phyloP scores from a whole-genome alignment of 371 early-diverging fungal genomes.

The Dichotomocladium elegans region DNA sequence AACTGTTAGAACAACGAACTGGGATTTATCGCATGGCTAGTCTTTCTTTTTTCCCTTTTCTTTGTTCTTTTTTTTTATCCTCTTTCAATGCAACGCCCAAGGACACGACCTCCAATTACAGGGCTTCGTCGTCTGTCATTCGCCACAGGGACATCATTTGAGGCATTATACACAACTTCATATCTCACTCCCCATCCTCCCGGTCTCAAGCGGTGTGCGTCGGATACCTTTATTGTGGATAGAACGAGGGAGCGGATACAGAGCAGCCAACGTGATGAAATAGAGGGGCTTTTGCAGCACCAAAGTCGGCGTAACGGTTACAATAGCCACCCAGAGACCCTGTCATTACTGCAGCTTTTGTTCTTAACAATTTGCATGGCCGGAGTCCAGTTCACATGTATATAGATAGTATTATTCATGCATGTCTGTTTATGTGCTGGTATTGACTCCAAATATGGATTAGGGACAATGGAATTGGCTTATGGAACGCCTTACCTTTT shows the following conservation, averaged over 20 bases:
- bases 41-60: no score
- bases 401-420: conserved; percentile 2
- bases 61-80: neutral
- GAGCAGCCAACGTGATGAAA: neutral
- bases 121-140: conserved; percentile 1
- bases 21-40: no score
- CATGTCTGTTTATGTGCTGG: neutral
- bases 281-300: neutral
- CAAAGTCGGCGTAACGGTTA: neutral
- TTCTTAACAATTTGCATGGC: conserved; percentile 57
- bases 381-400: conserved; percentile 66
- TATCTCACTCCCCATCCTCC: conserved; percentile 5
- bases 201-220: conserved; percentile 6
- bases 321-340: neutral
- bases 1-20: no score
- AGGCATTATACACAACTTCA: conserved; percentile 10
- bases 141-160: conserved; percentile 1
- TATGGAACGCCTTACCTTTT: conserved; percentile 78
- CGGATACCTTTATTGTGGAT: conserved; percentile 11
- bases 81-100: conserved; percentile 1
- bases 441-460: no score
- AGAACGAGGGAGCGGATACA: conserved; percentile 2
- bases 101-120: conserved; percentile 1
- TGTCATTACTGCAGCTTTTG: conserved; percentile 29
- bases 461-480: conserved; percentile 57